Evolutionary conservation across 768 basidiomycete genomes (phyloP), one percentile per base, ranked within the genome.

Genomic region (Infundibulicybe gibba): DNA sequence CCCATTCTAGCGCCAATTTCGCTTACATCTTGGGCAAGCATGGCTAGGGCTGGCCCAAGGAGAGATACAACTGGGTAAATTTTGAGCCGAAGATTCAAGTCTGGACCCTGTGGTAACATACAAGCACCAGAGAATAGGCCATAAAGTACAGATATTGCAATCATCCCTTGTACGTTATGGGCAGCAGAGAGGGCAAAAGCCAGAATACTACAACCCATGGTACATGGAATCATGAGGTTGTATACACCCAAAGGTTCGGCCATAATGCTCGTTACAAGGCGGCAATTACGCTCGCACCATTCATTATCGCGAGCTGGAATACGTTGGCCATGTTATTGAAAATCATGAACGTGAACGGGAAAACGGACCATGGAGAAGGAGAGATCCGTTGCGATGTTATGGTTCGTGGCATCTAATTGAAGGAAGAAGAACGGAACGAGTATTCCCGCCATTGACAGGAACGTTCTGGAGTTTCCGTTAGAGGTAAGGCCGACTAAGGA

Each of bases 1-100:
- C 78, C 76, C 55, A 80, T 64, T 13, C 77, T 59, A 5, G 70
- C 69, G 48, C 80, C 79, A 9, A 77, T 59, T 54, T 80, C 76
- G 15, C 65, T 68, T 1, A 67, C 35, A 38, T 38, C 35, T 3
- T 38, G 14, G n/a, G 74, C 65, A n/a, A 77, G 62, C 25, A 60
- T 42, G 2, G 67, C 66, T 59, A 44, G 25, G 8, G 25, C 19
- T 20, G 17, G 37, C 13, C 16, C 31, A 43, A 31, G 33, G 37
- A 32, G 33, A 20, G n/a, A 11, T 25, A 13, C 37, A 30, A 32
- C 15, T 43, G 16, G 21, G 6, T 15, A 19, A n/a, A 13, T 25
- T 25, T 25, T 25, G 8, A 8, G 25, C 25, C 25, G 25, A 25
- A 8, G 25, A 25, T 25, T 25, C 8, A 4, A 25, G 25, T 25